phyloP scores from a whole-genome alignment of 129 eudicot genomes.

The Sambucus nigra region DNA sequence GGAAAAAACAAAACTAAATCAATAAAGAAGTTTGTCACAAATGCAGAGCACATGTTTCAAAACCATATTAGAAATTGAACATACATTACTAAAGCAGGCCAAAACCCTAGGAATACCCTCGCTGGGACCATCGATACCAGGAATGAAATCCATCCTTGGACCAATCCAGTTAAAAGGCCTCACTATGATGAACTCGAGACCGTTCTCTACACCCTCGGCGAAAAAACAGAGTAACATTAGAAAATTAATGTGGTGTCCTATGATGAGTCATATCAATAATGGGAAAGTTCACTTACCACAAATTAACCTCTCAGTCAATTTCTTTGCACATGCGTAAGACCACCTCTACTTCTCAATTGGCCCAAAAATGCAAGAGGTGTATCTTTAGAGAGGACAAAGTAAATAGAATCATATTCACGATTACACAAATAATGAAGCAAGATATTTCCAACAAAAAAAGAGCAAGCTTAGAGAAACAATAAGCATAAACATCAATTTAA shows the following conservation, averaged over 20 bases:
- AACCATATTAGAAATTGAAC: slow-evolving; percentile 6
- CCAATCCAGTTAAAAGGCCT: slow-evolving; percentile 99
- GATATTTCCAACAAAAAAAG: neutral
- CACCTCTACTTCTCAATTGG: slow-evolving; percentile 97
- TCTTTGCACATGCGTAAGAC: slow-evolving; percentile 99
- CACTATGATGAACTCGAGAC: slow-evolving; percentile 87
- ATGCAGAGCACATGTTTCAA: neutral
- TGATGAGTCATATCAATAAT: no score
- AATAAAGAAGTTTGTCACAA: neutral
- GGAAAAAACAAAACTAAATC: neutral
- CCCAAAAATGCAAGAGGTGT: slow-evolving; percentile 91
- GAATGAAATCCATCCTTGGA: slow-evolving; percentile 98
- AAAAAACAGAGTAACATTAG: slow-evolving; percentile 8
- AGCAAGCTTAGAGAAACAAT: no score
- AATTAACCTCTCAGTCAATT: slow-evolving; percentile 85
- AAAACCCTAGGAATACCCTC: slow-evolving; percentile 97
- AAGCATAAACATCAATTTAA: no score
- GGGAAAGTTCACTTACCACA: slow-evolving; percentile 45
- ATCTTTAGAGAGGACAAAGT: slow-evolving; percentile 70
- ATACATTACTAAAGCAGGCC: slow-evolving; percentile 92
- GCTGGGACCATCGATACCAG: slow-evolving; percentile 98
- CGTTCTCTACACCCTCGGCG: slow-evolving; percentile 98
- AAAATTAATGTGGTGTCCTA: neutral
- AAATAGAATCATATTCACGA: slow-evolving; percentile 68
- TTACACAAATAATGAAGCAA: slow-evolving; percentile 2